phyloP scores from a whole-genome alignment of 2,329 filamentous ascomycete genomes.

The Venturia effusa region DNA sequence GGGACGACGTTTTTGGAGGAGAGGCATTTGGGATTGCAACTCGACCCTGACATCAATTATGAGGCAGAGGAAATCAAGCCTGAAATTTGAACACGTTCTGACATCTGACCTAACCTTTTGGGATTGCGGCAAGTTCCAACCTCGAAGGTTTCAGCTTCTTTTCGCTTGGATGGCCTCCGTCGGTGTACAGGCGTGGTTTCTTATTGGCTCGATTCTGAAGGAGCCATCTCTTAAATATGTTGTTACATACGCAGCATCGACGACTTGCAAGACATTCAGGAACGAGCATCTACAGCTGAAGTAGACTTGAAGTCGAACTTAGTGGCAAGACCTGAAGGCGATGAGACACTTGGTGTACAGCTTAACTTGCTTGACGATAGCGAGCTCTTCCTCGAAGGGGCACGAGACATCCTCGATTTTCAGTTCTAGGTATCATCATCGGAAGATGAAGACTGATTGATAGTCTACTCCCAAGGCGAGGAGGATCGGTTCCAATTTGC shows the following conservation, averaged over 20 bases:
- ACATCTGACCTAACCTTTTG: background rate
- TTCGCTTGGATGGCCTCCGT: background rate
- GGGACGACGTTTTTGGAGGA: conserved; percentile 71
- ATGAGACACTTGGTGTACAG: too few species aligned
- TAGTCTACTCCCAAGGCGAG: too few species aligned
- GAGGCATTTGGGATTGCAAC: conserved; percentile 62
- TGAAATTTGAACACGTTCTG: background rate
- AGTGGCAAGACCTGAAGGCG: too few species aligned
- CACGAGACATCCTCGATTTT: too few species aligned
- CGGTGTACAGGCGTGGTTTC: background rate
- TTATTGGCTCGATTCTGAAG: background rate
- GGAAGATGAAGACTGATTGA: too few species aligned
- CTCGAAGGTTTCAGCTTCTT: background rate
- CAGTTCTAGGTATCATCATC: too few species aligned
- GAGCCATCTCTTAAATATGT: background rate
- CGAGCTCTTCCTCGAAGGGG: too few species aligned
- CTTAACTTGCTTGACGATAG: too few species aligned
- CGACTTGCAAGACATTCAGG: background rate
- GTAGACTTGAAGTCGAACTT: background rate
- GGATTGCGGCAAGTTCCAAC: background rate
- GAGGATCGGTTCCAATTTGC: too few species aligned
- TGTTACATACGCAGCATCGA: background rate
- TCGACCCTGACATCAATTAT: conserved; percentile 56
- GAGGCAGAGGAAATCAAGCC: background rate
- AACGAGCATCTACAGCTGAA: background rate